A percentile compares a stretch with the other conserved stretches of the same genome.
Conservation (phyloP, 2,329 filamentous ascomycete species). For the Cryoendolithus antarcticus region DNA sequence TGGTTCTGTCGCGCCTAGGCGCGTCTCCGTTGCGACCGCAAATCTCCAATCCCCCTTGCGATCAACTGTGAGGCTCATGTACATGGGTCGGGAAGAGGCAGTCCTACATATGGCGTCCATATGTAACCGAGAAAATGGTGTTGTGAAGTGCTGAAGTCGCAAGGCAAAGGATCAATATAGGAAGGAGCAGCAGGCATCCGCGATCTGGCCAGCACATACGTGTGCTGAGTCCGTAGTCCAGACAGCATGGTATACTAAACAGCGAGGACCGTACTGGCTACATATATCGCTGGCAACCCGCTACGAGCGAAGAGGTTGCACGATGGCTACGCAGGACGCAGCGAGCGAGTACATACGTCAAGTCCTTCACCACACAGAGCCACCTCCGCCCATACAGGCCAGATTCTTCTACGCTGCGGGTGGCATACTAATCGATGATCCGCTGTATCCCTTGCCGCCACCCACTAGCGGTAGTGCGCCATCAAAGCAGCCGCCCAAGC, state of each 20-base stretch:
- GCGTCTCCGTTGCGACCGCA: too few species aligned
- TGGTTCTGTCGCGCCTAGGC: too few species aligned
- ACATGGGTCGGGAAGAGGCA: too few species aligned
- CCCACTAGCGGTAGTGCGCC: conserved; percentile 14
- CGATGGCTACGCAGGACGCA: conserved; percentile 5
- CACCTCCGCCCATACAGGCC: conserved; percentile 22
- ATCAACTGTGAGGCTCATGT: too few species aligned
- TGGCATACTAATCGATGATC: conserved; percentile 26
- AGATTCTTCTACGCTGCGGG: conserved; percentile 26
- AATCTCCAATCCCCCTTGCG: too few species aligned
- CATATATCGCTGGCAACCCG: neutral
- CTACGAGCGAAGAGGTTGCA: neutral
- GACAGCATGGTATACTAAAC: neutral
- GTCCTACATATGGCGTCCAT: too few species aligned
- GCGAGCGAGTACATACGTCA: conserved; percentile 34
- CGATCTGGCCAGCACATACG: neutral
- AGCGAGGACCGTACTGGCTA: neutral
- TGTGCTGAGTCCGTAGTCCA: too few species aligned
- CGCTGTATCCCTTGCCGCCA: conserved; percentile 26
- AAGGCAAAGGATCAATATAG: too few species aligned
- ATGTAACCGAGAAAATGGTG: too few species aligned
- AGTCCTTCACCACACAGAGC: conserved; percentile 27
- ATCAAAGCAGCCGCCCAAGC: conserved; percentile 20
- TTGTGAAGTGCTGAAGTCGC: neutral
- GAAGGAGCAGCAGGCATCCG: neutral